These are phyloP conservation scores for Spathaspora sp. DNA, from an alignment of 805 yeast genomes.

Conservation along the genomic window DNA sequence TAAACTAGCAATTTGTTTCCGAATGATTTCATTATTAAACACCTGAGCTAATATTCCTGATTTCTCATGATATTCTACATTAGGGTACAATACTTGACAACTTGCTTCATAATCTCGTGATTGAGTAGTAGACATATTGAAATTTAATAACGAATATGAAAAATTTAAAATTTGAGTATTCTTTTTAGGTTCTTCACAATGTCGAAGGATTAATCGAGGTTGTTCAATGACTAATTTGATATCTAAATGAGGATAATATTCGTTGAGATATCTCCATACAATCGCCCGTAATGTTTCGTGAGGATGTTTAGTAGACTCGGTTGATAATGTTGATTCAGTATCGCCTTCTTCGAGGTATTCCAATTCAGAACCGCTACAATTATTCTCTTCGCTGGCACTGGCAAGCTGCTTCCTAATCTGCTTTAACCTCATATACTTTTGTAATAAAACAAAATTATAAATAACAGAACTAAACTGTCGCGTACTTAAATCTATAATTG, in stretches of 20 bases:
- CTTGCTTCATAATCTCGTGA: constrained; percentile 29
- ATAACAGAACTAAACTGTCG: constrained; percentile 27
- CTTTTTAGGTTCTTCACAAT: constrained; percentile 6
- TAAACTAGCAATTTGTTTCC: constrained; percentile 15
- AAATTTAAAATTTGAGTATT: constrained; percentile 22
- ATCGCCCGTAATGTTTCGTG: constrained; percentile 1
- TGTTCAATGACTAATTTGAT: constrained; percentile 28
- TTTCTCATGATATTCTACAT: constrained; percentile 27
- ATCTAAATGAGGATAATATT: constrained; percentile 30
- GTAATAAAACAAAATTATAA: constrained; percentile 28
- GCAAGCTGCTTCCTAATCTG: constrained; percentile 10
- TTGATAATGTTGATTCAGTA: background rate
- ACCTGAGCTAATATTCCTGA: background rate
- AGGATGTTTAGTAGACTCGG: background rate
- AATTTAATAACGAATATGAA: constrained; percentile 31
- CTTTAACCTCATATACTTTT: constrained; percentile 21
- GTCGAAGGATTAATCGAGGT: constrained; percentile 24
- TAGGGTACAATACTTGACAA: constrained; percentile 33
- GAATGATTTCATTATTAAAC: constrained; percentile 19
- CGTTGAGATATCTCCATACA: constrained; percentile 18
- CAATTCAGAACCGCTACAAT: background rate
- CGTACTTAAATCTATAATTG: constrained; percentile 35
- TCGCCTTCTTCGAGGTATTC: constrained; percentile 3
- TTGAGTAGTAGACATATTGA: constrained; percentile 28
- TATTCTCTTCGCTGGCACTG: constrained; percentile 1